Base-by-base conservation (phyloP, 768 basidiomycete genomes). In the Boletus subcaerulescens region DNA sequence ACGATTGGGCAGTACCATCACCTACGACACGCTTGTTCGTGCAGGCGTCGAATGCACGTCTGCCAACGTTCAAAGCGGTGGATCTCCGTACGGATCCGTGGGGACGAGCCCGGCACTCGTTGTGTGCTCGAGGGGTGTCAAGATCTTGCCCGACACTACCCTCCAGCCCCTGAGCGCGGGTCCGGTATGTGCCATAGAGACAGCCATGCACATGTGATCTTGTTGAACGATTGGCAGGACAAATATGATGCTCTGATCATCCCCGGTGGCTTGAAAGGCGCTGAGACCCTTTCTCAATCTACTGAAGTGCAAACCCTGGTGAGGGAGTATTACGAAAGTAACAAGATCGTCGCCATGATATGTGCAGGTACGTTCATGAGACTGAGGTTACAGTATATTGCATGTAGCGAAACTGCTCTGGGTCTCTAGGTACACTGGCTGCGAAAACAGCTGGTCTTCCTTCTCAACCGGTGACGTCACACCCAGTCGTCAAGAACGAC, bases 1-100 rank as follows among this genome's bases (percentile, higher is more conserved):
- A 5, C 15, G n/a, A 36, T 14, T 9, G 29, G 41, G 22, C 64
- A 92, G 89, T 62, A 89, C 89, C 10, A 85, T 92, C 71, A 79
- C 83, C 11, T 93, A 89, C 65, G 91, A 92, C 64, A 89, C 86
- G 7, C 83, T 93, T 45, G 85, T 90, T 24, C 85, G 91, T 33
- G 91, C 83, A 3, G 89, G 90, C 13, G 72, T 91, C 18, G 60
- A 70, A 14, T 82, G 81, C 52, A 80, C 79, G 6, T 92, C 91
- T 32, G 89, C 85, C 0, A 86, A 82, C 73, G 74, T 81, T 45
- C 72, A 74, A n/a, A 76, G 76, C 22, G 52, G 68, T 10, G 56
- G 65, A 8, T 62, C 66, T 4, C 48, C 68, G 1, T 61, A 62
- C 22, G 60, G 63, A 29, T 67, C 61, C 49, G 57, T 61, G 15